Conservation (phyloP, 1,284 basidiomycete species). For the Ustilago cynodontis region DNA sequence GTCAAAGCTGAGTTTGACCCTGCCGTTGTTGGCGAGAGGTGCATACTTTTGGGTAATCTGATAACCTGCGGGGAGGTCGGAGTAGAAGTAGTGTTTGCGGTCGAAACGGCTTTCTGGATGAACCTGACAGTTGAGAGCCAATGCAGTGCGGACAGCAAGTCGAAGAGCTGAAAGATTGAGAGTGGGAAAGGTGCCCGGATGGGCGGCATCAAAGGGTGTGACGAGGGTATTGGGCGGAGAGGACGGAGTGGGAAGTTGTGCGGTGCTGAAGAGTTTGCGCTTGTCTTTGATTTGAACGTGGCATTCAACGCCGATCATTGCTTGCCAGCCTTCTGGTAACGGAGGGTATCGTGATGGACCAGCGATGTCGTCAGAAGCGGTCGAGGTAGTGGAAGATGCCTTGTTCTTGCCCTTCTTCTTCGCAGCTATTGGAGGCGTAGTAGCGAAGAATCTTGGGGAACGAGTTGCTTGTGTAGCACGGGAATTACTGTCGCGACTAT, state of each 20-base stretch:
- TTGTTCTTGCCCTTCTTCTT: slow-evolving; percentile 47
- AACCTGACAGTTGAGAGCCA: slow-evolving; percentile 82
- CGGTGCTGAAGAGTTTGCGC: slow-evolving; percentile 85
- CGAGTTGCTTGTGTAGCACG: no score
- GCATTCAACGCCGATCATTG: slow-evolving; percentile 93
- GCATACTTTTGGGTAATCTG: slow-evolving; percentile 97
- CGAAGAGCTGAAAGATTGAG: slow-evolving; percentile 84
- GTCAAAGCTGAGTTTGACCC: slow-evolving; percentile 73
- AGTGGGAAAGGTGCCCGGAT: slow-evolving; percentile 87
- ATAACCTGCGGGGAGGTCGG: slow-evolving; percentile 92
- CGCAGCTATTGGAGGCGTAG: not conserved
- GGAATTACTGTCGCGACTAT: not conserved
- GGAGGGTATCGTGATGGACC: slow-evolving; percentile 36
- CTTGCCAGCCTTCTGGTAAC: slow-evolving; percentile 64
- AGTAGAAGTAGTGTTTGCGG: slow-evolving; percentile 98
- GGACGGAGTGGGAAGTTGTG: slow-evolving; percentile 73
- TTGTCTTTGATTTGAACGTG: slow-evolving; percentile 92
- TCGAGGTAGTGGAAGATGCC: slow-evolving; percentile 3
- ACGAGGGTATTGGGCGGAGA: slow-evolving; percentile 81
- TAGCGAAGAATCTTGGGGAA: not conserved
- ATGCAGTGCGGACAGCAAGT: slow-evolving; percentile 82
- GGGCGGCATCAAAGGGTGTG: slow-evolving; percentile 86
- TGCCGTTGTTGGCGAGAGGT: slow-evolving; percentile 82
- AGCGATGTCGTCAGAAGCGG: not conserved
- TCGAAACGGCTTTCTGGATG: slow-evolving; percentile 73